phyloP scores from a whole-genome alignment of 257 asterid genomes.

The Petunia axillaris region DNA sequence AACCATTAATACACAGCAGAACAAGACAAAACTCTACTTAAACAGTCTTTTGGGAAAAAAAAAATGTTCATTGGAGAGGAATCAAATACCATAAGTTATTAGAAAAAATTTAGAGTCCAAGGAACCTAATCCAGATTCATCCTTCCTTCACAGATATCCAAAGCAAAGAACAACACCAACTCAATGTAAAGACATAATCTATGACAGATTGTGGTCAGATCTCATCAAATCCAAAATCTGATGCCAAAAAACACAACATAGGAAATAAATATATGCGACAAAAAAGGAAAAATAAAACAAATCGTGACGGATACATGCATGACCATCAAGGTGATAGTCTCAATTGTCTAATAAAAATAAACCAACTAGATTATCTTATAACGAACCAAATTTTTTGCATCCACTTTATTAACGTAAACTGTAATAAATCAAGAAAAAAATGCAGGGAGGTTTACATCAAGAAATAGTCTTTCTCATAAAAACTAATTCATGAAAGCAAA shows the following conservation, averaged over 20 bases:
- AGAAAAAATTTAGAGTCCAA: not conserved
- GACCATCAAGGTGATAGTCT: not conserved
- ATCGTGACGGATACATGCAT: not conserved
- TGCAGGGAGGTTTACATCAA: not conserved
- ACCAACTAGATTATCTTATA: not conserved
- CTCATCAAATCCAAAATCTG: not conserved
- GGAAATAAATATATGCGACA: not conserved
- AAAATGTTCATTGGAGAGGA: too few species aligned
- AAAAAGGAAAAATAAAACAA: not conserved
- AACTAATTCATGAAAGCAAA: not conserved
- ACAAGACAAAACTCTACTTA: too few species aligned
- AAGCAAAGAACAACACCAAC: not conserved
- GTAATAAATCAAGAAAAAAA: not conserved
- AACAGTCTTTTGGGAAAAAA: too few species aligned
- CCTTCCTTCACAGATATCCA: not conserved
- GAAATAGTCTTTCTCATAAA: not conserved
- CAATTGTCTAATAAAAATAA: not conserved
- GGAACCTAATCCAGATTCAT: not conserved
- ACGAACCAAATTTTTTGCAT: too few species aligned
- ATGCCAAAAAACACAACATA: not conserved
- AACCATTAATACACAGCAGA: too few species aligned
- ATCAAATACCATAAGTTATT: not conserved
- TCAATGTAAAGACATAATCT: not conserved
- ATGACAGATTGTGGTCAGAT: not conserved
- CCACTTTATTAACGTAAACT: too few species aligned